Base-by-base conservation (phyloP, 108 stramenopile species). In the Cylindrotheca closterium region DNA sequence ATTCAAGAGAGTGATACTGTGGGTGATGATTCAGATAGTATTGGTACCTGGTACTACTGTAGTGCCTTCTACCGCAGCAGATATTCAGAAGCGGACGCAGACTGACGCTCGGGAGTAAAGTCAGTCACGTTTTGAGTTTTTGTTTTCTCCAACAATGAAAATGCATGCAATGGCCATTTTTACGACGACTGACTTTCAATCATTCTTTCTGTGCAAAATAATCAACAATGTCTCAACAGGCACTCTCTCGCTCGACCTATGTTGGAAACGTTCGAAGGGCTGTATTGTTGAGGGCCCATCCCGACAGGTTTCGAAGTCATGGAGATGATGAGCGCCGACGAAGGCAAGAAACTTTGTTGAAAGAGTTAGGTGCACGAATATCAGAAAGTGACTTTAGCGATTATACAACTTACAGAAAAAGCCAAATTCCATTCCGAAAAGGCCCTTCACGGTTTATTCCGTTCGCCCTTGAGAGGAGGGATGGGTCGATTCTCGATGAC, bases 231-330 rank as follows among this genome's bases (percentile, higher is more conserved):
- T 42, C 37, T 7, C 15, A 7, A 42, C 37, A 42, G 15, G 50
- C 17, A 26, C 47, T 67, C 2, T 74, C 73, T 28, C 67, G 80
- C 30, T 84, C 84, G 2, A 68, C 68, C 22, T 93, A 93, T 51
- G 66, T 90, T 18, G 69, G 69, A 8, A 80, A 79, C 12, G 57
- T 90, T 27, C 85, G 92, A 47, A 66, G 88, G 42, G 92, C 92
- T 10, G 90, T 93, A 52, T 60, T 93, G 7, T 77, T 93, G 58
- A 79, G 86, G 31, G 86, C 82, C 15, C 92, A 93, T 67, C 89
- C 92, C 0, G 92, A 90, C 63, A 79, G 87, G 48, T 93, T 93
- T 68, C 85, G 92, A 49, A 50, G 61, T 8, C 68, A 79, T 29
- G 54, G 62, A 26, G 59, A 74, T 21, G 59, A 55, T 23, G 79